A percentile compares a stretch with the other conserved stretches of the same genome.
These are phyloP conservation scores for Leishmania amazonensis DNA, from an alignment of 208 protist species.

Conservation along the genomic window DNA sequence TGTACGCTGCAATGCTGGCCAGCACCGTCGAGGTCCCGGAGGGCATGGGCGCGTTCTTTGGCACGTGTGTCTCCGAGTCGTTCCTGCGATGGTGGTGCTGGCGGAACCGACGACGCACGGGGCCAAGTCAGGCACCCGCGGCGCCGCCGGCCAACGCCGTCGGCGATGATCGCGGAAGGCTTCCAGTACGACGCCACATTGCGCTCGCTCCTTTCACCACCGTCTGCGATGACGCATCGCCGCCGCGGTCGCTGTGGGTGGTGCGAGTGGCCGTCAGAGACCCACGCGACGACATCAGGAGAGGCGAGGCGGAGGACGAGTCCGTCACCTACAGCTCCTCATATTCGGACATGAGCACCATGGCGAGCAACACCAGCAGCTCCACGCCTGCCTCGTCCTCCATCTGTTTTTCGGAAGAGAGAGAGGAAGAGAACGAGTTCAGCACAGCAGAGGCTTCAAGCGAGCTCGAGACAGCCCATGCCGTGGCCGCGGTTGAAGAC, in stretches of 20 bases:
- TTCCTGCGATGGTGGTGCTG: constrained; percentile 34
- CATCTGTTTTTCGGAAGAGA: constrained; percentile 21
- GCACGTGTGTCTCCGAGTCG: constrained; percentile 29
- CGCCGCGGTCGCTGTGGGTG: constrained; percentile 5
- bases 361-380: neutral
- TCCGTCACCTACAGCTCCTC: constrained; percentile 32
- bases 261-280: constrained; percentile 7
- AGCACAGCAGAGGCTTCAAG: neutral
- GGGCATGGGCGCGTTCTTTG: constrained; percentile 30
- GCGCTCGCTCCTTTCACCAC: neutral
- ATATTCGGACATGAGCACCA: constrained; percentile 26
- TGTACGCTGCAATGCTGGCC: constrained; percentile 28
- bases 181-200: neutral
- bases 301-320: constrained; percentile 2
- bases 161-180: neutral
- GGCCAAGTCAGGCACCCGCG: neutral
- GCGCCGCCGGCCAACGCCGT: neutral
- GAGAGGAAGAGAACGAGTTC: neutral
- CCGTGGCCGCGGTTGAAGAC: neutral
- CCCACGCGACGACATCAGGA: neutral
- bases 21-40: constrained; percentile 33
- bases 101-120: constrained; percentile 7
- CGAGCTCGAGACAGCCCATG: neutral
- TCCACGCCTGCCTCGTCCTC: constrained; percentile 13
- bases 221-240: neutral